Evolutionary conservation across 108 stramenopile species (phyloP).

Genomic region (Phaeodactylum tricornutum): DNA sequence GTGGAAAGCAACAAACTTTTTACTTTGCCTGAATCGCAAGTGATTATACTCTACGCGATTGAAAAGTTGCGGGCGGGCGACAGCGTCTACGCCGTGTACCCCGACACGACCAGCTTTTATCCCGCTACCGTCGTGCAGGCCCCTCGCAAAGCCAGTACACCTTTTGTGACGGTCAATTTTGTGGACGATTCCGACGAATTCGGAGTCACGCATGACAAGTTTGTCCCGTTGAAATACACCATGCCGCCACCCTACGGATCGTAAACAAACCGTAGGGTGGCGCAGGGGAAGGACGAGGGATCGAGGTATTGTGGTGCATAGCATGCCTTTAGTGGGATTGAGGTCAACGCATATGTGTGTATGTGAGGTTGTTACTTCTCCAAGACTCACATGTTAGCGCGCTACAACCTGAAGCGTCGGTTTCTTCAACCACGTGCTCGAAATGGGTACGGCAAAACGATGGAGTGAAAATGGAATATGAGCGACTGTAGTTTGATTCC

Average conservation of each 20-base stretch:
- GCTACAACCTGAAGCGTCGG: too few species aligned
- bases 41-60: constrained; percentile 35
- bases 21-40: constrained; percentile 52
- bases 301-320: too few species aligned
- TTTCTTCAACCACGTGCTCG: too few species aligned
- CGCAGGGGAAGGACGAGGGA: too few species aligned
- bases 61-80: constrained; percentile 39
- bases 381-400: too few species aligned
- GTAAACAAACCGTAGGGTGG: too few species aligned
- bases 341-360: too few species aligned
- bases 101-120: constrained; percentile 82
- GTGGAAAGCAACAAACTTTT: constrained; percentile 70
- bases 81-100: constrained; percentile 70
- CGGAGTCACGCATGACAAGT: constrained; percentile 74
- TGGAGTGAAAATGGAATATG: too few species aligned
- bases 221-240: constrained; percentile 53
- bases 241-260: constrained; percentile 52
- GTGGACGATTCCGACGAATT: constrained; percentile 68
- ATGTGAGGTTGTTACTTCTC: too few species aligned
- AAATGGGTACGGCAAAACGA: too few species aligned
- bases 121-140: constrained; percentile 52
- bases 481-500: too few species aligned
- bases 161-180: constrained; percentile 72
- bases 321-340: too few species aligned
- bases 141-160: constrained; percentile 29